Conservation (phyloP, 805 yeast genomes). For the Wickerhamiella brachini region DNA sequence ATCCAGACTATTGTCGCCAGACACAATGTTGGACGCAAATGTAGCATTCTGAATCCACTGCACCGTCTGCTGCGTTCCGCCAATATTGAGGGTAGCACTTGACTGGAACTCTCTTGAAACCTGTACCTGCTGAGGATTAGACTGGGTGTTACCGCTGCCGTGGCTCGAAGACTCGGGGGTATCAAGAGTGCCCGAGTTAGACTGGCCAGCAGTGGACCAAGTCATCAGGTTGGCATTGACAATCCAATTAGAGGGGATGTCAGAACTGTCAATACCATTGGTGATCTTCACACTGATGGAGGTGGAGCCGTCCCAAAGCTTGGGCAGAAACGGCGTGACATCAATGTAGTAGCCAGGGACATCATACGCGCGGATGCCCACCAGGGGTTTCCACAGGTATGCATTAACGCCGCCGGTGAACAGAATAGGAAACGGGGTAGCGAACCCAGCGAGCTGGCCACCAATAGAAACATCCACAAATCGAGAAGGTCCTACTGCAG, state of each 20-base stretch:
- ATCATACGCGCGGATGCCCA: conserved; percentile 61
- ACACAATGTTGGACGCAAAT: conserved; percentile 9
- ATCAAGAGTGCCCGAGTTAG: conserved; percentile 9
- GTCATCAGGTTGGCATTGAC: conserved; percentile 21
- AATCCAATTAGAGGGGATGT: conserved; percentile 21
- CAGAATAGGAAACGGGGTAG: conserved; percentile 57
- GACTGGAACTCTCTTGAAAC: conserved; percentile 7
- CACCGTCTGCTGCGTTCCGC: conserved; percentile 10
- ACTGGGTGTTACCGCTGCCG: background rate
- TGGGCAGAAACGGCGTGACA: conserved; percentile 53
- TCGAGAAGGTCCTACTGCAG: conserved; percentile 30
- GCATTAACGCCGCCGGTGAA: conserved; percentile 78
- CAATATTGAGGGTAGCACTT: conserved; percentile 11
- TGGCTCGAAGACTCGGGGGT: conserved; percentile 2
- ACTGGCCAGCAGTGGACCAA: conserved; percentile 19
- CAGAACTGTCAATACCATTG: conserved; percentile 14
- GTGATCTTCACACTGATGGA: conserved; percentile 41
- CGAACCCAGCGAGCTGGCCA: conserved; percentile 44
- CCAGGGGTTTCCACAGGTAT: conserved; percentile 68
- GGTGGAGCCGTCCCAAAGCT: conserved; percentile 34
- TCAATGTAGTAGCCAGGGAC: conserved; percentile 58
- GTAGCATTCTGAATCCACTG: conserved; percentile 11
- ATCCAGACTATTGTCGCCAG: conserved; percentile 1
- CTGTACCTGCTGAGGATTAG: conserved; percentile 1
- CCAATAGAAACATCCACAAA: conserved; percentile 48